phyloP scores from a whole-genome alignment of 139 green algal genomes.

The Micractinium conductrix region DNA sequence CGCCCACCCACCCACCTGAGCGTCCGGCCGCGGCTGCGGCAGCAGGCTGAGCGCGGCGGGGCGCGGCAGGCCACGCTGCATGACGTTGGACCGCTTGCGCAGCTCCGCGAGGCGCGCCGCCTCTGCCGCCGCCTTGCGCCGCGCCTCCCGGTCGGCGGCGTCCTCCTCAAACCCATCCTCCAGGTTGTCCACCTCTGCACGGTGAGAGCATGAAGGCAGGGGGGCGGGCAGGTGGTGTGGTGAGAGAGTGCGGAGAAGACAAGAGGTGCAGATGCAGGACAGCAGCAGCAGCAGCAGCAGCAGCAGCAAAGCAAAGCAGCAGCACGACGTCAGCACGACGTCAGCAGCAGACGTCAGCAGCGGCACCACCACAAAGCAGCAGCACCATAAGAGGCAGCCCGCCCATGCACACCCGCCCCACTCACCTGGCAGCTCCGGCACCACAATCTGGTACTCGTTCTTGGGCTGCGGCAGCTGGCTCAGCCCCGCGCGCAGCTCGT shows the following conservation, averaged over 20 bases:
- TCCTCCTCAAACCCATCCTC: slow-evolving; percentile 81
- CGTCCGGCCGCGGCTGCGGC: slow-evolving; percentile 37
- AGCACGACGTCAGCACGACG: neutral
- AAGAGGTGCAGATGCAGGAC: neutral
- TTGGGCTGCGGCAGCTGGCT: slow-evolving; percentile 80
- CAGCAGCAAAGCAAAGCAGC: neutral
- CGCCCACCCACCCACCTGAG: neutral
- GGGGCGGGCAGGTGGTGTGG: neutral
- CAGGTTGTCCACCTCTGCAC: slow-evolving; percentile 50
- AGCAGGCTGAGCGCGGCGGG: slow-evolving; percentile 59
- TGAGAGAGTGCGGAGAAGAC: neutral
- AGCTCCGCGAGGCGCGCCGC: slow-evolving; percentile 58
- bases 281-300: neutral
- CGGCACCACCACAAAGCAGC: neutral
- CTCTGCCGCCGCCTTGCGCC: slow-evolving; percentile 59
- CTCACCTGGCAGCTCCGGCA: slow-evolving; percentile 67
- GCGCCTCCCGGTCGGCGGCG: slow-evolving; percentile 72
- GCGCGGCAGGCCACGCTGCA: slow-evolving; percentile 81
- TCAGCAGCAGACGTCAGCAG: neutral
- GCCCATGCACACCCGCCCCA: neutral
- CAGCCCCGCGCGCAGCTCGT: slow-evolving; percentile 76
- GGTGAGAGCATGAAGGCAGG: neutral
- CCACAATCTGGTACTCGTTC: slow-evolving; percentile 91
- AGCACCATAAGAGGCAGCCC: neutral
- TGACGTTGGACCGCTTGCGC: slow-evolving; percentile 49